A percentile compares a stretch with the other conserved stretches of the same genome.
These are phyloP conservation scores for Hemerocallis citrina DNA, from an alignment of 106 monocot genomes.

Conservation along the genomic window DNA sequence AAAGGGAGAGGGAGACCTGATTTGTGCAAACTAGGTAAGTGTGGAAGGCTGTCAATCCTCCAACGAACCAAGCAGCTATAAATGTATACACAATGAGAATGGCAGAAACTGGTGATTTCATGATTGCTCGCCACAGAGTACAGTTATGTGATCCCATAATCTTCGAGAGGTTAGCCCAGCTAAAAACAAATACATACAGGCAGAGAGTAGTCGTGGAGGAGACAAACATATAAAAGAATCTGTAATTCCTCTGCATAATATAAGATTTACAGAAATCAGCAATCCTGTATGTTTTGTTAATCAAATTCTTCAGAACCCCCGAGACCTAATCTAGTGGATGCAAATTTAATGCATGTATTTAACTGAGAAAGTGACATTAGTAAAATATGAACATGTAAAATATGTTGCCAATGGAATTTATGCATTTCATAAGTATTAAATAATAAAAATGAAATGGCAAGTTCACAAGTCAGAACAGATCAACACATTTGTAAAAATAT, in stretches of 20 bases:
- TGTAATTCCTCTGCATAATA: constrained; percentile 49
- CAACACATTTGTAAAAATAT: too few species aligned
- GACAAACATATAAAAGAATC: constrained; percentile 60
- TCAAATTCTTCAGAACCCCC: too few species aligned
- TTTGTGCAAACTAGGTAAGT: constrained; percentile 56
- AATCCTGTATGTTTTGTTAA: too few species aligned
- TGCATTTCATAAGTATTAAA: too few species aligned
- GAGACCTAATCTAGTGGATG: too few species aligned
- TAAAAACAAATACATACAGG: constrained; percentile 51
- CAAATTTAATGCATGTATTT: too few species aligned
- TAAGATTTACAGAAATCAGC: not conserved
- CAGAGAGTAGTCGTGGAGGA: constrained; percentile 40
- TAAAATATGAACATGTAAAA: too few species aligned
- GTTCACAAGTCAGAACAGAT: too few species aligned
- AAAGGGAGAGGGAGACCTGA: constrained; percentile 25
- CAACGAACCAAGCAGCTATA: constrained; percentile 54
- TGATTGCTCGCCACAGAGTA: constrained; percentile 32
- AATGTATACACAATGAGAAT: constrained; percentile 55
- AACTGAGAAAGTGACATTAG: too few species aligned
- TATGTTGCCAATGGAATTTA: too few species aligned
- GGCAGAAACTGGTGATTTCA: constrained; percentile 44
- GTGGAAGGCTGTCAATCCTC: constrained; percentile 61
- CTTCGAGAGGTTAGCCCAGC: constrained; percentile 52
- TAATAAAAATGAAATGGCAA: too few species aligned
- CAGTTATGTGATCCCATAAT: constrained; percentile 27